These are phyloP conservation scores for Rutstroemia sp. DNA, from an alignment of 2,329 filamentous ascomycete species.

Conservation along the genomic window DNA sequence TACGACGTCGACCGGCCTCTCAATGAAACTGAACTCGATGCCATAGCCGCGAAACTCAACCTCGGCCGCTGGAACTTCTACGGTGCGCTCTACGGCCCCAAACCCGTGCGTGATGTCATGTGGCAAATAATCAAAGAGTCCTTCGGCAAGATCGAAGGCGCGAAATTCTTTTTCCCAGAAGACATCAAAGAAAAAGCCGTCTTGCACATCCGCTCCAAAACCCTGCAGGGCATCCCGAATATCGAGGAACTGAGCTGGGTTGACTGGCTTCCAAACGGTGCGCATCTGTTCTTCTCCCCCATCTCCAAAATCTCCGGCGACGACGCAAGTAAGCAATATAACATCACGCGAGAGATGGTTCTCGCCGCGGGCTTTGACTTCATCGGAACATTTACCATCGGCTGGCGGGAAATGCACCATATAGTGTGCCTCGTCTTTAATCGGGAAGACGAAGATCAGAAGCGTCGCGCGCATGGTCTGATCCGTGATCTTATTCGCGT, in stretches of 20 bases:
- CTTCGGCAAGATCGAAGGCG: slow-evolving; percentile 27
- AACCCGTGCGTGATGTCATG: slow-evolving; percentile 28
- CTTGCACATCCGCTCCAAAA: slow-evolving; percentile 27
- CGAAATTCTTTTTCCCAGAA: slow-evolving; percentile 27
- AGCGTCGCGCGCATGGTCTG: slow-evolving; percentile 32
- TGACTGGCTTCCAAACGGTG: slow-evolving; percentile 46
- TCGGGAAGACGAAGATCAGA: slow-evolving; percentile 33
- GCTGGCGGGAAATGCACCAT: slow-evolving; percentile 45
- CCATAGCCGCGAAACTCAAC: slow-evolving; percentile 34
- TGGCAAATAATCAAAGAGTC: slow-evolving; percentile 26
- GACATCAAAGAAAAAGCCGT: slow-evolving; percentile 24
- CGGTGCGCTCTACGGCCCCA: slow-evolving; percentile 34
- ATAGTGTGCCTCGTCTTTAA: slow-evolving; percentile 49
- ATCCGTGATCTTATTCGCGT: slow-evolving; percentile 35
- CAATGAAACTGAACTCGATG: slow-evolving; percentile 34
- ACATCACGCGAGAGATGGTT: slow-evolving; percentile 33
- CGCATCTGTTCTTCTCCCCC: slow-evolving; percentile 45
- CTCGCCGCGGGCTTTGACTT: slow-evolving; percentile 42
- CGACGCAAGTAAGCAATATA: slow-evolving; percentile 39
- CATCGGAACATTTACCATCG: slow-evolving; percentile 43
- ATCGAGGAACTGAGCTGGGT: slow-evolving; percentile 34
- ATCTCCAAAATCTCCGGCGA: slow-evolving; percentile 41
- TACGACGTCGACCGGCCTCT: slow-evolving; percentile 28
- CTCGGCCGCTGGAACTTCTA: slow-evolving; percentile 42
- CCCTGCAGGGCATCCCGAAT: slow-evolving; percentile 24